A percentile compares a stretch with the other conserved stretches of the same genome.
phyloP scores from a whole-genome alignment of 2,329 filamentous ascomycete genomes.

The Xylaria sp. region DNA sequence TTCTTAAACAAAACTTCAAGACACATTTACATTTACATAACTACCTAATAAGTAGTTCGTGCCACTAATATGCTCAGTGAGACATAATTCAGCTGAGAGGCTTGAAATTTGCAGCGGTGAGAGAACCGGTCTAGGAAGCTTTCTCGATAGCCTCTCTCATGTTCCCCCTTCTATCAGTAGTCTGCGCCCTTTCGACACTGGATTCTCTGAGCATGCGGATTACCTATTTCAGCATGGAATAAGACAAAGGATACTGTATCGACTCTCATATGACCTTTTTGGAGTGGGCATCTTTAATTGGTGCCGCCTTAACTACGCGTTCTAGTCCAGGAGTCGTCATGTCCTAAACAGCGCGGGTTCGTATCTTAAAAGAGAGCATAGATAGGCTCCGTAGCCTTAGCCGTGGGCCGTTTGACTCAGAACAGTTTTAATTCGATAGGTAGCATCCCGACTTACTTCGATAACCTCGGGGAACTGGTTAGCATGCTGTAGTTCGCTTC shows the following conservation, averaged over 20 bases:
- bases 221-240: not conserved
- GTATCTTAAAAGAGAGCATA: not conserved
- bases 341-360: not conserved
- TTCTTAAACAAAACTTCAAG: not conserved
- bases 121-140: not conserved
- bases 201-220: not conserved
- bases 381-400: too few relatives aligned
- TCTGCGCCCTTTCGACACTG: not conserved
- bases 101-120: not conserved
- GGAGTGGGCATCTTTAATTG: not conserved
- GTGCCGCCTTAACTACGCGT: not conserved
- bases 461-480: not conserved
- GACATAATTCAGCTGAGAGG: conserved; percentile 10
- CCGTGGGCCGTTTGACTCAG: not conserved
- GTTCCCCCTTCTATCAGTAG: not conserved
- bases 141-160: not conserved
- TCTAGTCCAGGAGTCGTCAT: not conserved
- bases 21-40: not conserved
- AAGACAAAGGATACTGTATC: not conserved
- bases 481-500: not conserved
- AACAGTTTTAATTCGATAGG: not conserved
- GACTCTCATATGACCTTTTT: not conserved
- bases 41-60: not conserved
- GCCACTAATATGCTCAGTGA: not conserved
- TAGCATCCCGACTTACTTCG: not conserved